Base-by-base conservation (phyloP, 106 monocot species). In the Agapanthus africanus region DNA sequence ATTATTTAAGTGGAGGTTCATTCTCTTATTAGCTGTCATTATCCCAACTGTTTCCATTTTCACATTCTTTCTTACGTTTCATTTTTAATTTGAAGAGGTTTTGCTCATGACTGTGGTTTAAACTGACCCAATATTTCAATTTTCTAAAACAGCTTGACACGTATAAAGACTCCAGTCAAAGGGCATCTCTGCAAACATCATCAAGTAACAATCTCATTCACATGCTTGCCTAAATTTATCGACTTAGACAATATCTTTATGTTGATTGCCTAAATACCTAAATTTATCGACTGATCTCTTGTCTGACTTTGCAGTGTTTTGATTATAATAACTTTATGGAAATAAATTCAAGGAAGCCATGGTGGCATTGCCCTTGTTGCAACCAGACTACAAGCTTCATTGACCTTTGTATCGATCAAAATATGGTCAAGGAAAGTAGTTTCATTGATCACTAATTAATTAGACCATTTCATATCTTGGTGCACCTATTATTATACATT, bases 331-430 rank as follows among this genome's bases (percentile, higher is more conserved):
- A 88, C 73, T 95, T 75, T 79, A 73, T 95, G 85, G 83, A 87
- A 34, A 85, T 95, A 68, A 95, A 95, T 62, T 81, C 70, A n/a
- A 79, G 79, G 65, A 95, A 85, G 66, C 94, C 94, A 54, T 69
- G 72, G 34, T 95, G 94, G 94, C 87, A 87, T 34, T 95, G 94
- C 65, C 90, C 91, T 70, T 83, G 52, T 59, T 95, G 94, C 73
- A 88, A 95, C 73, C 85, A 85, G 54, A 68, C 94, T 40, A 74
- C 79, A 63, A 83, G 83, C 67, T 80, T 37, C 50, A 23, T 71
- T 65, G 91, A 95, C 75, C 52, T 95, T 15, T 78, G 91, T 9
- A 69, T 95, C 67, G 94, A 95, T 68, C 82, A 74, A 76, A 74
- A 78, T 40, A 88, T 95, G 87, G 81, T 72, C 14, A 87, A 93